A percentile compares a stretch with the other conserved stretches of the same genome.
Evolutionary conservation across 768 basidiomycete species (phyloP).

Genomic region (Collybiopsis luxurians): DNA sequence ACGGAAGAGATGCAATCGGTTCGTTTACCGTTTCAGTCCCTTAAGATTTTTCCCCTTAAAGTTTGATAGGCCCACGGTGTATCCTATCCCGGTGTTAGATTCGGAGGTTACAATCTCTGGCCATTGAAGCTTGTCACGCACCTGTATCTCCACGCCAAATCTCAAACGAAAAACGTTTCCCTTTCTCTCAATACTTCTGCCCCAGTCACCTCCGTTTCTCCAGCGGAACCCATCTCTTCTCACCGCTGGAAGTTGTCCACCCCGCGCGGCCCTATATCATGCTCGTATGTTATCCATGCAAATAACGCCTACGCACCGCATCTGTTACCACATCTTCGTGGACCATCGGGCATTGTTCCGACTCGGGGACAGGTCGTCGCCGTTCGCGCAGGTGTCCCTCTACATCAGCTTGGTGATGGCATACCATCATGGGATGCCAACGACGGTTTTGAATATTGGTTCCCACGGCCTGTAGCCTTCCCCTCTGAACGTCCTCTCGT

Average conservation of each 20-base stretch:
- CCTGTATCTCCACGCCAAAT: slow-evolving; percentile 46
- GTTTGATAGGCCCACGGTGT: slow-evolving; percentile 29
- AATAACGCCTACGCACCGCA: slow-evolving; percentile 83
- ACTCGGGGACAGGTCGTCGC: slow-evolving; percentile 68
- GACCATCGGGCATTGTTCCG: slow-evolving; percentile 58
- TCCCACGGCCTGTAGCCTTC: slow-evolving; percentile 54
- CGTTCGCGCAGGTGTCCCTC: slow-evolving; percentile 32
- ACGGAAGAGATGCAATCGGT: slow-evolving; percentile 49
- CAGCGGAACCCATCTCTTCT: slow-evolving; percentile 3
- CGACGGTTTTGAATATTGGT: slow-evolving; percentile 75
- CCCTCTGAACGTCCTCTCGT: slow-evolving; percentile 46
- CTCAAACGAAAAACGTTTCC: neutral
- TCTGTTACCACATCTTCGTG: slow-evolving; percentile 67
- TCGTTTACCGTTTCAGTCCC: slow-evolving; percentile 9
- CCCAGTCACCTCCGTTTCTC: slow-evolving; percentile 51
- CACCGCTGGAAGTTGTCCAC: slow-evolving; percentile 59
- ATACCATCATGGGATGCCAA: slow-evolving; percentile 46
- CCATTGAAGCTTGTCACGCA: slow-evolving; percentile 78
- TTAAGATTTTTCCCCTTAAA: neutral
- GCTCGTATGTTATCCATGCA: slow-evolving; percentile 74
- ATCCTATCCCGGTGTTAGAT: slow-evolving; percentile 47
- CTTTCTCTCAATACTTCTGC: slow-evolving; percentile 67
- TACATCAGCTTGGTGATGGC: slow-evolving; percentile 31
- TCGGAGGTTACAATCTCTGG: slow-evolving; percentile 67
- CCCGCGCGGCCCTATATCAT: slow-evolving; percentile 59